Conservation (phyloP, 2,329 filamentous ascomycete species). For the Trichoderma atroviride region DNA sequence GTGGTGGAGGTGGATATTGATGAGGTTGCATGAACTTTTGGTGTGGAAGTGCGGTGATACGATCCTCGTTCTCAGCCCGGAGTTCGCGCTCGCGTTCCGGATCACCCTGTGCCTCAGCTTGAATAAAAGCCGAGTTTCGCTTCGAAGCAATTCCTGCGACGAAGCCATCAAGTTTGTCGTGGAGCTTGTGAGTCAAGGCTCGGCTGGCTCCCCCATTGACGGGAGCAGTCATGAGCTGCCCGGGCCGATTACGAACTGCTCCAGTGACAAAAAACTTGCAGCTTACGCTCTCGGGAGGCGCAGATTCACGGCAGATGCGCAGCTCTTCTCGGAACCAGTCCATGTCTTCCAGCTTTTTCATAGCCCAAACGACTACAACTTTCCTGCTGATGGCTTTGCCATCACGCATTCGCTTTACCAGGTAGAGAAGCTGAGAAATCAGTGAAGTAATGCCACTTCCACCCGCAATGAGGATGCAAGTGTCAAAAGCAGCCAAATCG, state of each 20-base stretch:
- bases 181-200: slow-evolving; percentile 74
- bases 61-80: slow-evolving; percentile 80
- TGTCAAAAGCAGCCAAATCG: slow-evolving; percentile 88
- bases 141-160: slow-evolving; percentile 86
- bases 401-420: slow-evolving; percentile 97
- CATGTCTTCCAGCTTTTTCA: slow-evolving; percentile 89
- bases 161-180: slow-evolving; percentile 85
- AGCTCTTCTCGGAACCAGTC: slow-evolving; percentile 98
- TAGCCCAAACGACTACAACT: slow-evolving; percentile 90
- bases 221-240: slow-evolving; percentile 51
- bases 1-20: slow-evolving; percentile 36
- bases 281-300: slow-evolving; percentile 83
- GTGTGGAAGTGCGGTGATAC: slow-evolving; percentile 77
- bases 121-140: slow-evolving; percentile 80
- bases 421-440: slow-evolving; percentile 84
- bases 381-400: slow-evolving; percentile 90
- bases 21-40: slow-evolving; percentile 65
- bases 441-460: slow-evolving; percentile 94
- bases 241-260: slow-evolving; percentile 48
- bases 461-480: slow-evolving; percentile 88
- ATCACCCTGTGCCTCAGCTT: slow-evolving; percentile 78
- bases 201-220: slow-evolving; percentile 41
- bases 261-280: slow-evolving; percentile 95
- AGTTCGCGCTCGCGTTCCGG: slow-evolving; percentile 77
- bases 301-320: slow-evolving; percentile 85